A percentile compares a stretch with the other conserved stretches of the same genome.
These are phyloP conservation scores for Straminergon stramineum DNA, from an alignment of 225 moss, liverwort and hornwort genomes.

Conservation along the genomic window DNA sequence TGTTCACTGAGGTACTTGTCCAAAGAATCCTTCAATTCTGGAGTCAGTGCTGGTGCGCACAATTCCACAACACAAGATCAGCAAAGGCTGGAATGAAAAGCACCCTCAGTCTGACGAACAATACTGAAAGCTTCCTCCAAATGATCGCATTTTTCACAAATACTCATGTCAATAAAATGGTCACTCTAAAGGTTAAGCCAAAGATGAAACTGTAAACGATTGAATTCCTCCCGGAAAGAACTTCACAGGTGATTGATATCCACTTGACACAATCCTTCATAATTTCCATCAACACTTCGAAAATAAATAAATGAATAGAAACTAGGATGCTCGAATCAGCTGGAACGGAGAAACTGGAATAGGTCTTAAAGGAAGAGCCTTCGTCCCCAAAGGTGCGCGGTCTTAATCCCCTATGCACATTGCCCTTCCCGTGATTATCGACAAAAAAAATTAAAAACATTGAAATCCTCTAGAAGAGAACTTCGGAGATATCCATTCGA, in stretches of 20 bases:
- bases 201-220: background rate
- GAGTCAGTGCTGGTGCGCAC: slow-evolving; percentile 40
- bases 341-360: background rate
- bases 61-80: background rate
- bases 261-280: background rate
- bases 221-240: background rate
- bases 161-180: background rate
- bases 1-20: slow-evolving; percentile 67
- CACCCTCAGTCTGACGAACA: background rate
- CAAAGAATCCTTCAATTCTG: slow-evolving; percentile 65
- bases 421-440: background rate
- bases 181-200: background rate
- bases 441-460: background rate
- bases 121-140: background rate
- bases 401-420: background rate
- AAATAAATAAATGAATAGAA: background rate
- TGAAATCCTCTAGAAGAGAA: background rate
- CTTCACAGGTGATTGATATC: background rate
- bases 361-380: background rate
- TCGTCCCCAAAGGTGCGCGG: background rate
- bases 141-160: background rate
- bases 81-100: background rate
- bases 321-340: background rate
- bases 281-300: background rate
- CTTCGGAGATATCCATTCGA: background rate